Evolutionary conservation across 768 basidiomycete genomes (phyloP).

Genomic region (Tephrocybe sp.): DNA sequence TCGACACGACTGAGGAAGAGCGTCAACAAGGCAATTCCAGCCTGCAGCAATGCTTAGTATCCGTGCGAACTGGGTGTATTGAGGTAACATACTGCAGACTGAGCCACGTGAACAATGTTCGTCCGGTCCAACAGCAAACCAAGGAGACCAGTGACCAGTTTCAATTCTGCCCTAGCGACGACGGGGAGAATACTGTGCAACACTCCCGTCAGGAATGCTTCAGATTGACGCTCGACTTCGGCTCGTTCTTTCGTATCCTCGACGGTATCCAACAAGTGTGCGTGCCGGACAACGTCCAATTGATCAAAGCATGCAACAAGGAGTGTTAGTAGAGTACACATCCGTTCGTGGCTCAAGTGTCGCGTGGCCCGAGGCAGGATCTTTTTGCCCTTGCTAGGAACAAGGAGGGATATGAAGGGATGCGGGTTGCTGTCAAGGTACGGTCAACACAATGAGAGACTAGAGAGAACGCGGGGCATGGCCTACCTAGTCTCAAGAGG

Average conservation of each 20-base stretch:
- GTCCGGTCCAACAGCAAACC: constrained; percentile 81
- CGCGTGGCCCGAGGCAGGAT: constrained; percentile 87
- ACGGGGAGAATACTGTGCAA: constrained; percentile 86
- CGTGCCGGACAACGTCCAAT: constrained; percentile 85
- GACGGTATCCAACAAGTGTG: constrained; percentile 66
- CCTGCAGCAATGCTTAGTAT: constrained; percentile 44
- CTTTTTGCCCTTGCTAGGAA: constrained; percentile 89
- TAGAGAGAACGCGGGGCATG: constrained; percentile 15
- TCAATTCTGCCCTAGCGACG: constrained; percentile 75
- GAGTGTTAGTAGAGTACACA: constrained; percentile 86
- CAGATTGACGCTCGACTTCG: constrained; percentile 86
- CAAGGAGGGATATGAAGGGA: constrained; percentile 92
- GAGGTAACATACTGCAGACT: constrained; percentile 67
- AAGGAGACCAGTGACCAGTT: constrained; percentile 84
- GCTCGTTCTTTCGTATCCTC: constrained; percentile 61
- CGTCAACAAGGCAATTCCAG: constrained; percentile 89
- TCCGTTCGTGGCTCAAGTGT: constrained; percentile 73
- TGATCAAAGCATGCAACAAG: constrained; percentile 94
- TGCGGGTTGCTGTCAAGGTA: constrained; percentile 74
- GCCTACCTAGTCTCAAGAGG: constrained; percentile 88
- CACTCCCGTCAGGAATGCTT: constrained; percentile 83
- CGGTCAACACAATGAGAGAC: not conserved
- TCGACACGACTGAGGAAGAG: constrained; percentile 92
- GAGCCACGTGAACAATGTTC: constrained; percentile 69
- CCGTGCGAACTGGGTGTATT: not conserved